phyloP scores from a whole-genome alignment of 495 filamentous ascomycete species.

The Staphylotrichum longicolle region DNA sequence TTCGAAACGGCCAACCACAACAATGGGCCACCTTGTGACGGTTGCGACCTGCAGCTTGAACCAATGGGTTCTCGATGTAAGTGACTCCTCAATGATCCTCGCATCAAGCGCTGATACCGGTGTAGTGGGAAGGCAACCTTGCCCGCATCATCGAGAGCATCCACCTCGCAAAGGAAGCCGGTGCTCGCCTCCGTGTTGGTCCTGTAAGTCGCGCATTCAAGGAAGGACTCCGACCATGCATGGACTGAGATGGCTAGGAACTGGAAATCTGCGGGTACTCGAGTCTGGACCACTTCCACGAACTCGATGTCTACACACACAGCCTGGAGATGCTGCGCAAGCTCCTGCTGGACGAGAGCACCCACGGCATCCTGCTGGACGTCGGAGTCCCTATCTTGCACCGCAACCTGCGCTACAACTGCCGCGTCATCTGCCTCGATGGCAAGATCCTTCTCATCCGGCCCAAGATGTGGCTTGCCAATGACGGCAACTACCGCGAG shows the following conservation, averaged over 20 bases:
- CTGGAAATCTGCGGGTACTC: conserved; percentile 57
- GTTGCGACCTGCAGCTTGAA: conserved; percentile 51
- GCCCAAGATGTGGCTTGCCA: conserved; percentile 81
- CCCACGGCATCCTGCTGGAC: conserved; percentile 76
- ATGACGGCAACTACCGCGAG: conserved; percentile 73
- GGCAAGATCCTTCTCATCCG: conserved; percentile 70
- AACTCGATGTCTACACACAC: conserved; percentile 61
- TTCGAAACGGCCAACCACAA: background rate
- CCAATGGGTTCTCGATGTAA: conserved; percentile 71
- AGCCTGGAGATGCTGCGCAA: conserved; percentile 68
- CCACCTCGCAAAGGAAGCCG: conserved; percentile 63
- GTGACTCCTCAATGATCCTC: background rate
- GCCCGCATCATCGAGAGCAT: conserved; percentile 75
- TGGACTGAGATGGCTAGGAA: conserved; percentile 19
- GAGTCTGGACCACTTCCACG: conserved; percentile 69
- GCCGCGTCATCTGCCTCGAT: conserved; percentile 65
- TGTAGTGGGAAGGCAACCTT: conserved; percentile 71
- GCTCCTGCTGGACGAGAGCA: conserved; percentile 63
- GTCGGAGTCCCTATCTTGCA: conserved; percentile 70
- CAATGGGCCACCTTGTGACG: conserved; percentile 41
- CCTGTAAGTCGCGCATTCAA: conserved; percentile 41
- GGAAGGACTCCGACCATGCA: too few species aligned
- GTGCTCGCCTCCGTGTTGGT: conserved; percentile 71
- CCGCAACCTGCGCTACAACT: conserved; percentile 70
- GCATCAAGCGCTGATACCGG: background rate